Percentiles rank a stretch among this genome's conserved stretches.
These are phyloP conservation scores for Blastobotrys persicus DNA, from an alignment of 1,139 yeast species.

Conservation along the genomic window DNA sequence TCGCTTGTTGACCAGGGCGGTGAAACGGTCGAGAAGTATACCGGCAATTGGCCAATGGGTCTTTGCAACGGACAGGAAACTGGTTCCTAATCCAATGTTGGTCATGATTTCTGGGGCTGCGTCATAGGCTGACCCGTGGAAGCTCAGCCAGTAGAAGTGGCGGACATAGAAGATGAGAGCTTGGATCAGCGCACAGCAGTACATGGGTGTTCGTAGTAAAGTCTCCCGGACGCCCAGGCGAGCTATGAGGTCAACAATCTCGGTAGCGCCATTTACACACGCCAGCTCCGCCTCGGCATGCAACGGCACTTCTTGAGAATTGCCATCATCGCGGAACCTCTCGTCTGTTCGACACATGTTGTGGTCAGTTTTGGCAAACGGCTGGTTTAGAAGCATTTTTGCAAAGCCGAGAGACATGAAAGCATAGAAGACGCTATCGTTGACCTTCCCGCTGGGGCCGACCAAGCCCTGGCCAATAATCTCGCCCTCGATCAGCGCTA, in stretches of 20 bases:
- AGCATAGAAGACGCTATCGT: neutral
- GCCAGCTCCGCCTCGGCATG: slow-evolving; percentile 5
- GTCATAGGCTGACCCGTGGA: neutral
- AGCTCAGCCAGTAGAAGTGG: slow-evolving; percentile 6
- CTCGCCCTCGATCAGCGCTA: slow-evolving; percentile 1
- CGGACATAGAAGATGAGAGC: slow-evolving; percentile 4
- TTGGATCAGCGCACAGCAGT: slow-evolving; percentile 6
- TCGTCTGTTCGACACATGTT: slow-evolving; percentile 1
- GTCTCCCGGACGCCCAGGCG: neutral
- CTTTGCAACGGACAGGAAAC: slow-evolving; percentile 1
- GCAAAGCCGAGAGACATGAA: neutral
- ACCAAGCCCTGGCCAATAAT: neutral
- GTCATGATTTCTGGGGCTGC: neutral
- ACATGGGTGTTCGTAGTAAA: neutral
- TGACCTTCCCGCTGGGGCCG: neutral
- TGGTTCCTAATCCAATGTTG: neutral
- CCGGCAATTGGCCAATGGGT: slow-evolving; percentile 4
- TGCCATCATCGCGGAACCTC: slow-evolving; percentile 1
- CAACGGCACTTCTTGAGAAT: neutral
- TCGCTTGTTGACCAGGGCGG: neutral
- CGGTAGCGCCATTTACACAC: neutral
- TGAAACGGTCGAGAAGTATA: neutral
- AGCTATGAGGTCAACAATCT: neutral
- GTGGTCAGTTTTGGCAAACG: slow-evolving; percentile 4
- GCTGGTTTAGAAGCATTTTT: slow-evolving; percentile 4